Conservation (phyloP, 2,329 filamentous ascomycete genomes). For the Trichoderma semiorbis region DNA sequence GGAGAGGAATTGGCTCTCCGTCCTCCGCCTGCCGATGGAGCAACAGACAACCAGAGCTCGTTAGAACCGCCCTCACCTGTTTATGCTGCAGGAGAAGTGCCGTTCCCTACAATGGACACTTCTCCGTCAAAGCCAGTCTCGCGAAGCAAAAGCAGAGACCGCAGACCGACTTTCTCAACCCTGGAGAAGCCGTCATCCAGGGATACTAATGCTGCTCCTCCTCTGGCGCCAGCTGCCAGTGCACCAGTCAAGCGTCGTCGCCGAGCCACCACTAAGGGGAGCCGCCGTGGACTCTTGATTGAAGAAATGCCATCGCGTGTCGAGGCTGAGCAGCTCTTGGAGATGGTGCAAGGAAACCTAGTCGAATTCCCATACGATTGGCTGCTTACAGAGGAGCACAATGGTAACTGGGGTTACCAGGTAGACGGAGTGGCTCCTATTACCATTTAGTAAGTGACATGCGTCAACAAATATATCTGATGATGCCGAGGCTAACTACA, state of each 20-base stretch:
- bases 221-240: slow-evolving; percentile 28
- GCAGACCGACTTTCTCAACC: slow-evolving; percentile 56
- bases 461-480: background rate
- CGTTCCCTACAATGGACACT: slow-evolving; percentile 48
- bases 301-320: slow-evolving; percentile 74
- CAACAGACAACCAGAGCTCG: slow-evolving; percentile 23
- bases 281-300: slow-evolving; percentile 58
- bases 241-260: slow-evolving; percentile 60
- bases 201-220: slow-evolving; percentile 30
- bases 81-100: slow-evolving; percentile 41
- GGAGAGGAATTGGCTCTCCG: slow-evolving; percentile 4
- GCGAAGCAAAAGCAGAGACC: slow-evolving; percentile 41
- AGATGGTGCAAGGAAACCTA: slow-evolving; percentile 79
- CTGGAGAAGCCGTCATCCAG: slow-evolving; percentile 46
- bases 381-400: slow-evolving; percentile 85
- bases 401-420: slow-evolving; percentile 94
- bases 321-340: slow-evolving; percentile 78
- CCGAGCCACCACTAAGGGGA: slow-evolving; percentile 67
- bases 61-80: slow-evolving; percentile 36
- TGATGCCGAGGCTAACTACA: slow-evolving; percentile 27
- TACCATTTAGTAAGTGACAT: slow-evolving; percentile 80
- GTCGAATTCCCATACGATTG: slow-evolving; percentile 96
- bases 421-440: slow-evolving; percentile 93
- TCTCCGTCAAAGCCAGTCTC: slow-evolving; percentile 33
- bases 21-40: slow-evolving; percentile 25